A percentile compares a stretch with the other conserved stretches of the same genome.
Conservation (phyloP, 2,329 filamentous ascomycete species). For the Colletotrichum chlorophyti region DNA sequence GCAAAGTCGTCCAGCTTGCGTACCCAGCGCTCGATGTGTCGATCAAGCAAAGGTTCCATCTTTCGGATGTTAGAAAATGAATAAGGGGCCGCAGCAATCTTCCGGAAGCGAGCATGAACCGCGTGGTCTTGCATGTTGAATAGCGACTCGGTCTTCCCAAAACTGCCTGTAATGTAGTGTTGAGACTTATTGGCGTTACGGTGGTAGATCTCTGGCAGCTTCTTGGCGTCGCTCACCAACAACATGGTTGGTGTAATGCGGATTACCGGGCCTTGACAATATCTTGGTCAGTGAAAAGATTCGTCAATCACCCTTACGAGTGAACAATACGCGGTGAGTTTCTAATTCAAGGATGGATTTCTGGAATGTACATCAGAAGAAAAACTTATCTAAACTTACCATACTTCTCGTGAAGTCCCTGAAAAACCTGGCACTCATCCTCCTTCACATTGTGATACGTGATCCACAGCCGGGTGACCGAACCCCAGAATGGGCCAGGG, state of each 20-base stretch:
- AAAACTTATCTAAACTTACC: too few relatives aligned
- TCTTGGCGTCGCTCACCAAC: conserved; percentile 57
- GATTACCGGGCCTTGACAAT: conserved; percentile 53
- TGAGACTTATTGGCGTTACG: conserved; percentile 62
- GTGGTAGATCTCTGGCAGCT: conserved; percentile 62
- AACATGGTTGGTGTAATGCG: conserved; percentile 60
- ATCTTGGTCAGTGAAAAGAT: background rate
- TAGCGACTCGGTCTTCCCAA: conserved; percentile 60
- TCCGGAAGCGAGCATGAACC: conserved; percentile 58
- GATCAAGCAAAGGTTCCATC: conserved; percentile 64
- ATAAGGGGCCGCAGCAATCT: conserved; percentile 61
- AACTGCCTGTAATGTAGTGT: conserved; percentile 64
- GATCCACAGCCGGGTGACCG: conserved; percentile 60
- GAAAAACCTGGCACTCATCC: conserved; percentile 50
- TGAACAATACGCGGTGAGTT: background rate
- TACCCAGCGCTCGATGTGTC: conserved; percentile 57
- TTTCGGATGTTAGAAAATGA: conserved; percentile 63
- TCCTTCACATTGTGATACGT: conserved; percentile 56
- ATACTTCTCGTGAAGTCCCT: conserved; percentile 53
- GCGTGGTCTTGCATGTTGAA: conserved; percentile 64
- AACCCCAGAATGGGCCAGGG: conserved; percentile 61
- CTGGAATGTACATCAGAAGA: too few relatives aligned
- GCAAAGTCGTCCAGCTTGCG: conserved; percentile 55
- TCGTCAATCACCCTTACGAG: too few relatives aligned
- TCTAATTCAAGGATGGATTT: too few relatives aligned